Percentiles rank a stretch among this genome's conserved stretches.
Conservation (phyloP, 225 moss, liverwort and hornwort species). For the Rhytidiadelphus loreus region DNA sequence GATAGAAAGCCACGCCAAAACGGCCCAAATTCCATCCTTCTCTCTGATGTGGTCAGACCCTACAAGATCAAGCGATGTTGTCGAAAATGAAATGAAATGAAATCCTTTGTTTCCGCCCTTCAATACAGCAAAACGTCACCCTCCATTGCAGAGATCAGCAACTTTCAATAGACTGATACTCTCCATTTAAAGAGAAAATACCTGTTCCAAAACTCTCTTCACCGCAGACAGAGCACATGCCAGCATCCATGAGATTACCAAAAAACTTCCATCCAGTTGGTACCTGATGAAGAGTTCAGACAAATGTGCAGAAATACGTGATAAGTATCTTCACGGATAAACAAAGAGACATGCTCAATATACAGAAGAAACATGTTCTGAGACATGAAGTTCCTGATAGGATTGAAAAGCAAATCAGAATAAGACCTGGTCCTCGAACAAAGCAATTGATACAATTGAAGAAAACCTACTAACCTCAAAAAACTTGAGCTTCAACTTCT, state of each 20-base stretch:
- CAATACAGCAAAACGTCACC: background rate
- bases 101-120: no score
- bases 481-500: constrained; percentile 60
- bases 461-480: constrained; percentile 50
- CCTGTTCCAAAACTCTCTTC: constrained; percentile 99
- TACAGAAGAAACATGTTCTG: background rate
- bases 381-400: background rate
- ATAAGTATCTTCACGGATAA: background rate
- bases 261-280: constrained; percentile 99
- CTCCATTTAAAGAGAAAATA: background rate
- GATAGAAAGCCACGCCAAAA: constrained; percentile 95
- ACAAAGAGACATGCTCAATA: background rate
- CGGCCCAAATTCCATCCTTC: constrained; percentile 99
- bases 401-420: background rate
- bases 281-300: constrained; percentile 27
- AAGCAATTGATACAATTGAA: background rate
- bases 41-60: constrained; percentile 97
- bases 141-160: background rate
- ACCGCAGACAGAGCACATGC: constrained; percentile 82
- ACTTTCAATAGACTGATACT: background rate
- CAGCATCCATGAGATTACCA: constrained; percentile 96
- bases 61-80: background rate
- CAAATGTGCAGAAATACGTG: background rate
- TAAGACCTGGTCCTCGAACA: background rate
- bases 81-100: background rate